A percentile compares a stretch with the other conserved stretches of the same genome.
Conservation (phyloP, 2,329 filamentous ascomycete genomes). For the Ambrosiella beaveri region DNA sequence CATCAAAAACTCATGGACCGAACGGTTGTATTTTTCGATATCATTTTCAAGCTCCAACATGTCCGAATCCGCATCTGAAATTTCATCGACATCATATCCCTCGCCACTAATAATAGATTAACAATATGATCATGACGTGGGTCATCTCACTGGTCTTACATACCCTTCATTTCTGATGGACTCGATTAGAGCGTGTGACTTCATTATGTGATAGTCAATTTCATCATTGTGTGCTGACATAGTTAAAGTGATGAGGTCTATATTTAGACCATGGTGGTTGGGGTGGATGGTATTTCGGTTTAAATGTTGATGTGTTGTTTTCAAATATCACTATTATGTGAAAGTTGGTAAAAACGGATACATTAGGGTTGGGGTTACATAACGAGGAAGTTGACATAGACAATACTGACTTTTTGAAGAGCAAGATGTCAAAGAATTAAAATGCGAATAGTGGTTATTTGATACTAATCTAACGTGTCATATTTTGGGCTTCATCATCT, state of each 20-base stretch:
- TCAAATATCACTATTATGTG: too few relatives aligned
- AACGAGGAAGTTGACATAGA: too few relatives aligned
- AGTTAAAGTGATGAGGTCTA: not conserved
- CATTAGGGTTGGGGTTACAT: too few relatives aligned
- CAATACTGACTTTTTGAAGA: too few relatives aligned
- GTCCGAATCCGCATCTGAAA: conserved; percentile 28
- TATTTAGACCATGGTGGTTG: not conserved
- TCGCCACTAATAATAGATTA: not conserved
- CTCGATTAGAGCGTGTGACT: conserved; percentile 7
- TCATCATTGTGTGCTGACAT: conserved; percentile 1
- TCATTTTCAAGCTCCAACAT: conserved; percentile 27
- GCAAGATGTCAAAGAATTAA: too few relatives aligned
- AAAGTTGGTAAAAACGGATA: too few relatives aligned
- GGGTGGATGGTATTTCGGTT: not conserved
- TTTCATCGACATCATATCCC: conserved; percentile 14
- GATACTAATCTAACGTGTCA: conserved; percentile 4
- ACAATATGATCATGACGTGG: not conserved
- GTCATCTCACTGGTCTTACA: not conserved
- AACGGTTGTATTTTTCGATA: conserved; percentile 27
- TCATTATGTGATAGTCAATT: conserved; percentile 1
- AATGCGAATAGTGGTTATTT: too few relatives aligned
- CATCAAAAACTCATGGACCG: conserved; percentile 25
- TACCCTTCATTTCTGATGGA: conserved; percentile 12
- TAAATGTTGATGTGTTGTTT: too few relatives aligned
- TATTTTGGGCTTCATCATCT: conserved; percentile 1